These are phyloP conservation scores for Chalciporus pseudorubinellus DNA, from an alignment of 768 basidiomycete species.

Conservation along the genomic window DNA sequence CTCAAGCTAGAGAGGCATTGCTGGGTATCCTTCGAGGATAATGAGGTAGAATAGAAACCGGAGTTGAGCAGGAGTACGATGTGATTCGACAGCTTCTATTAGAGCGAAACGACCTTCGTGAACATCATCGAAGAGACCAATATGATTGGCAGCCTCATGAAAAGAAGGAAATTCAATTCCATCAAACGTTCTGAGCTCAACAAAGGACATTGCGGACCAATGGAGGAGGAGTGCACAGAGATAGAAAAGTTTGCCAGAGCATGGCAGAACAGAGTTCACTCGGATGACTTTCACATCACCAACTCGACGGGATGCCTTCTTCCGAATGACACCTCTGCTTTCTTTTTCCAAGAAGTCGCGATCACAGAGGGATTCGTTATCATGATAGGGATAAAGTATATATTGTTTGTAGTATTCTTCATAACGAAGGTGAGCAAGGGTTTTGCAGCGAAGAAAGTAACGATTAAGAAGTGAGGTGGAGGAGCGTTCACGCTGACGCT, in stretches of 20 bases:
- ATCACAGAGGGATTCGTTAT: not conserved
- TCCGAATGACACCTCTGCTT: not conserved
- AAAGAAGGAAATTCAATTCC: constrained; percentile 12
- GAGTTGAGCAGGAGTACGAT: constrained; percentile 36
- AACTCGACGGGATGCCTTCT: not conserved
- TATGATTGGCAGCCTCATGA: constrained; percentile 25
- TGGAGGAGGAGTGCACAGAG: constrained; percentile 28
- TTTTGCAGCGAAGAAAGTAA: constrained; percentile 17
- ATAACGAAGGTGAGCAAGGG: not conserved
- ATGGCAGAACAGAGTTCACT: constrained; percentile 18
- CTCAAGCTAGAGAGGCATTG: constrained; percentile 27
- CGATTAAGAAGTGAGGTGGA: constrained; percentile 15
- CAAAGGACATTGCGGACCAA: constrained; percentile 13
- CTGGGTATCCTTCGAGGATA: constrained; percentile 33
- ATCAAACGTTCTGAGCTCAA: constrained; percentile 26
- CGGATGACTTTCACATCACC: no score
- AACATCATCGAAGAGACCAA: constrained; percentile 23
- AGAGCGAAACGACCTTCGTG: constrained; percentile 32
- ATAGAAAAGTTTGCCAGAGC: constrained; percentile 36
- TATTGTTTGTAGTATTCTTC: not conserved
- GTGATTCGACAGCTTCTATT: constrained; percentile 32
- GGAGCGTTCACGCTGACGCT: not conserved
- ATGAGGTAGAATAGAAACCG: constrained; percentile 39
- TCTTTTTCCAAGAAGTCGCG: not conserved
- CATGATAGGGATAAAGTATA: not conserved